These are phyloP conservation scores for Trichoderma pleuroti DNA, from an alignment of 2,329 filamentous ascomycete species.

Conservation along the genomic window DNA sequence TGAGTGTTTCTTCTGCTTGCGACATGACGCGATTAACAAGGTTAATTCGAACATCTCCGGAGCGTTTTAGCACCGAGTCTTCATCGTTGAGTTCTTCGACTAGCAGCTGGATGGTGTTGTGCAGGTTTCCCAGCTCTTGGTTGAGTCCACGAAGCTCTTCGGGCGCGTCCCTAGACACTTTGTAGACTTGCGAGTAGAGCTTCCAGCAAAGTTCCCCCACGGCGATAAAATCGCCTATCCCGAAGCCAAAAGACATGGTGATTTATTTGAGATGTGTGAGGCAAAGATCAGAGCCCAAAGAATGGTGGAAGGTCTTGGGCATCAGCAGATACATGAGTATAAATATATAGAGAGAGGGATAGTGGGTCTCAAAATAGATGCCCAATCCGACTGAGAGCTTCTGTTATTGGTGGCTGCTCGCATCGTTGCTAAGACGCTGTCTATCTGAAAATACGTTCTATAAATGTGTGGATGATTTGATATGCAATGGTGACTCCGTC, in stretches of 20 bases:
- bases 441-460: background rate
- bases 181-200: constrained; percentile 1
- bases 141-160: background rate
- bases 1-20: background rate
- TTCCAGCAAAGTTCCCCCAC: background rate
- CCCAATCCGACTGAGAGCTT: background rate
- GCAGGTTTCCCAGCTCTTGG: background rate
- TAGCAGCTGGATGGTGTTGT: background rate
- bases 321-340: background rate
- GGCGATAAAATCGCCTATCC: background rate
- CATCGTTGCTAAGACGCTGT: background rate
- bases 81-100: background rate
- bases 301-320: background rate
- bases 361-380: background rate
- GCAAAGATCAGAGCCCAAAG: background rate
- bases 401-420: background rate
- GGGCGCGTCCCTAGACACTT: background rate
- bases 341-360: background rate
- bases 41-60: background rate
- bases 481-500: constrained; percentile 3
- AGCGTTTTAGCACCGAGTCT: background rate
- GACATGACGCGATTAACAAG: background rate
- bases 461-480: background rate
- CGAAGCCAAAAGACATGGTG: background rate
- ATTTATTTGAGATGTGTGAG: background rate